Percentiles rank a stretch among this genome's conserved stretches.
Conservation (phyloP, 2,329 filamentous ascomycete genomes). For the Hypoxylon sp. region DNA sequence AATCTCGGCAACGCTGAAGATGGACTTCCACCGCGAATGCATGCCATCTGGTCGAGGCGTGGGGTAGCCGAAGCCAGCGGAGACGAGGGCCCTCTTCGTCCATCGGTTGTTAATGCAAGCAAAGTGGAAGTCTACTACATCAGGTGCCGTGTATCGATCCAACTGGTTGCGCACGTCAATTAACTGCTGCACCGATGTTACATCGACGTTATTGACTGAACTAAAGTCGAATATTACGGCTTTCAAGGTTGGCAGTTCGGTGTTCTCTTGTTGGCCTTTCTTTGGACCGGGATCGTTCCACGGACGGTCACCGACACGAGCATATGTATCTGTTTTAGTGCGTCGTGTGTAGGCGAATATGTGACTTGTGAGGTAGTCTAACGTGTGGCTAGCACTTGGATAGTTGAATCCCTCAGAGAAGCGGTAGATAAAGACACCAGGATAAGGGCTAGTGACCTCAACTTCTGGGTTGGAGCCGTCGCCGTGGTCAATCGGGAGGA, state of each 20-base stretch:
- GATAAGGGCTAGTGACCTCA: slow-evolving; percentile 84
- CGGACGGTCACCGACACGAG: slow-evolving; percentile 80
- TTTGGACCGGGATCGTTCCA: slow-evolving; percentile 94
- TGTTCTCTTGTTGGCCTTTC: slow-evolving; percentile 62
- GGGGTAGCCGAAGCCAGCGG: slow-evolving; percentile 91
- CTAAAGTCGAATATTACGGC: slow-evolving; percentile 96
- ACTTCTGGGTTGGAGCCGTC: slow-evolving; percentile 93
- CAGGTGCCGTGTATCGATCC: slow-evolving; percentile 84
- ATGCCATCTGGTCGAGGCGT: slow-evolving; percentile 66
- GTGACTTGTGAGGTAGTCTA: slow-evolving; percentile 80
- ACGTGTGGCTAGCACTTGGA: slow-evolving; percentile 89
- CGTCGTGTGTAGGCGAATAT: slow-evolving; percentile 81
- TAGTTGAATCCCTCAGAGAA: slow-evolving; percentile 98
- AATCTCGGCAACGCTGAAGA: slow-evolving; percentile 93
- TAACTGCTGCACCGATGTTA: slow-evolving; percentile 91
- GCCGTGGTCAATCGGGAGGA: slow-evolving; percentile 86
- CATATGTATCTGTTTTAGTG: slow-evolving; percentile 78
- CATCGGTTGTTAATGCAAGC: slow-evolving; percentile 94
- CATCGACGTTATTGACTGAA: slow-evolving; percentile 92
- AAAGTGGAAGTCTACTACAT: slow-evolving; percentile 93
- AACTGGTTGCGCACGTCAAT: slow-evolving; percentile 97
- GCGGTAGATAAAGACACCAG: slow-evolving; percentile 95
- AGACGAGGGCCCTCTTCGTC: slow-evolving; percentile 90
- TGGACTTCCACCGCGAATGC: slow-evolving; percentile 87
- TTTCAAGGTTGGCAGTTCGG: slow-evolving; percentile 77